Evolutionary conservation across 23 red algal species (phyloP).

Genomic region (Pyropia haitanensis): DNA sequence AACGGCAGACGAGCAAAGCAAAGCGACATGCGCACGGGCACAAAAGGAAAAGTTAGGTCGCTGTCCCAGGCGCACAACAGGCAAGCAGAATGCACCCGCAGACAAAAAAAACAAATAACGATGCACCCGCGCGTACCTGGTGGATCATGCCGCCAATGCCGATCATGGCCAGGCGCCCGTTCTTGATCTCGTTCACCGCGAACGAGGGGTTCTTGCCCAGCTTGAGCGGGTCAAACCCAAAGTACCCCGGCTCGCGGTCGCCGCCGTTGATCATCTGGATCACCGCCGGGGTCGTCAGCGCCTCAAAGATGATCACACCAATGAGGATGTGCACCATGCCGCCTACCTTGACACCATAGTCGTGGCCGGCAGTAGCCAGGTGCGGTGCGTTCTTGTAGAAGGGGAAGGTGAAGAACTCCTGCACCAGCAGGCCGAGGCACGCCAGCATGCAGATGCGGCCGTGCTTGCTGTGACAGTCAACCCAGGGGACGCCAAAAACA

Average conservation of each 20-base stretch:
- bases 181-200: slow-evolving; percentile 74
- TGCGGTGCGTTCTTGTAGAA: slow-evolving; percentile 67
- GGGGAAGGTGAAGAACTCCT: slow-evolving; percentile 78
- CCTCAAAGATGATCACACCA: slow-evolving; percentile 67
- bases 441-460: slow-evolving; percentile 85
- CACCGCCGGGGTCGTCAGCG: slow-evolving; percentile 65
- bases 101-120: no score
- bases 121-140: slow-evolving; percentile 4
- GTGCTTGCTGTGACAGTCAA: slow-evolving; percentile 39
- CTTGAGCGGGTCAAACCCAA: slow-evolving; percentile 68
- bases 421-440: slow-evolving; percentile 47
- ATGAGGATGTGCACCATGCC: slow-evolving; percentile 67
- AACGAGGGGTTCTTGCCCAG: slow-evolving; percentile 48
- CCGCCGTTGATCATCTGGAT: slow-evolving; percentile 80
- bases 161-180: slow-evolving; percentile 81
- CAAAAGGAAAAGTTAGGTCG: no score
- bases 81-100: no score
- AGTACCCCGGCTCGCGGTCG: slow-evolving; percentile 65
- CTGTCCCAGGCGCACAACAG: no score
- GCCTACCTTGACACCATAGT: slow-evolving; percentile 50
- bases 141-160: slow-evolving; percentile 55
- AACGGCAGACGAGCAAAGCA: no score
- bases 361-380: slow-evolving; percentile 49
- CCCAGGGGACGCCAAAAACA: no score
- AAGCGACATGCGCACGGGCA: no score